Base-by-base conservation (phyloP, 1,284 basidiomycete species). In the Cerioporus squamosus region DNA sequence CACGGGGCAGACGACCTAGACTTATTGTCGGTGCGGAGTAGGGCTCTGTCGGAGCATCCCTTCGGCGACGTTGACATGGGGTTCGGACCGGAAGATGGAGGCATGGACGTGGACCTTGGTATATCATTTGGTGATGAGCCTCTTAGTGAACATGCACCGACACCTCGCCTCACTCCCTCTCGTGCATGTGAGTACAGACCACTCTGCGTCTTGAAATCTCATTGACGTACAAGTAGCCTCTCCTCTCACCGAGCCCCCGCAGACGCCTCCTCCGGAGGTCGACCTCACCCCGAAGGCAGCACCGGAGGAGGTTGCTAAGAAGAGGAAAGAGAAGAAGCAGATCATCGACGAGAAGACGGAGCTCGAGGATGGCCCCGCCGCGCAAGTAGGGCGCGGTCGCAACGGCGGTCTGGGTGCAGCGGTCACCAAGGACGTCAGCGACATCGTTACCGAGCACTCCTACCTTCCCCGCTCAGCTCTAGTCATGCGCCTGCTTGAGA, bases 301-400 rank as follows among this genome's bases (percentile, higher is more conserved):
- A 17, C 75, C 77, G 0, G 67, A 71, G 54, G 65, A 65, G 10
- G 66, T 53, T 3, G 70, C 68, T 45, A 69, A 67, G 65, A 67
- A 81, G 53, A 85, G 78, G 51, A 86, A 85, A 66, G 85, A 88
- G 67, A 90, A 86, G 79, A 92, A 88, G 69, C 90, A 90, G 67
- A 91, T 93, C 59, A 88, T 93, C 56, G 88, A 97, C 72, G 81
- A 85, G 14, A 85, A 93, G 44, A 94, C 91, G 2, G 94, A 97
- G 74, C 82, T 96, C 26, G 79, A 83, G n/a, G 87, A 90, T 58
- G 87, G 87, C 1, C 84, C 85, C 17, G 86, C 86, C 31, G 78
- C 77, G 2, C 75, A 79, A 43, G 75, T 77, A 26, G 85, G 84
- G 17, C 79, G 82, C 29, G 83, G 83, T 22, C 81, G 83, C 59